Evolutionary conservation across 2,329 filamentous ascomycete species (phyloP).

Genomic region (Talaromyces sp.): DNA sequence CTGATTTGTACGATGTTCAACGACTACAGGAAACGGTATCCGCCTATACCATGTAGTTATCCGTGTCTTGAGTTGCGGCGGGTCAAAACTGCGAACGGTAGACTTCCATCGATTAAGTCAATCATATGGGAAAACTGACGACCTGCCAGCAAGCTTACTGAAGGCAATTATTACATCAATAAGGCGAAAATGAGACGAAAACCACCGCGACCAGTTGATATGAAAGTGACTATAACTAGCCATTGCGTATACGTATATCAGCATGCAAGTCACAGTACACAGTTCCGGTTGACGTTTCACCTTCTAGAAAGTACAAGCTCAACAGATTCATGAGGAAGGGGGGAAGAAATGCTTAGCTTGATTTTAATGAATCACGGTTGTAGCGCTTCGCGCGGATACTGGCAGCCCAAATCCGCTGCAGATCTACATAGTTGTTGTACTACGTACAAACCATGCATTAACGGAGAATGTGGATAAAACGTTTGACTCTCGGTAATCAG

Average conservation of each 20-base stretch:
- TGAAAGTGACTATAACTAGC: not conserved
- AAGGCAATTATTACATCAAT: not conserved
- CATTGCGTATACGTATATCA: not conserved
- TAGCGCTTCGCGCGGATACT: conserved; percentile 2
- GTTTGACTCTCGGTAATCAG: not conserved
- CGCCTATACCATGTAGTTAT: not conserved
- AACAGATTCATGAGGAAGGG: not conserved
- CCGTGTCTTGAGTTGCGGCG: not conserved
- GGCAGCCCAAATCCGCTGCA: not conserved
- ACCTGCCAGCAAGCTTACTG: not conserved
- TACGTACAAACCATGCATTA: not conserved
- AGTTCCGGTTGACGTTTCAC: not conserved
- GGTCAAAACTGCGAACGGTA: not conserved
- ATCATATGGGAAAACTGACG: not conserved
- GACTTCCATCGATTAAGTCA: not conserved
- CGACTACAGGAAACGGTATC: not conserved
- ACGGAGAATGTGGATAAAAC: not conserved
- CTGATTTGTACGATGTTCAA: not conserved
- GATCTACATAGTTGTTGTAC: not conserved
- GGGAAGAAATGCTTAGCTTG: not conserved
- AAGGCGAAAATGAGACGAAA: not conserved
- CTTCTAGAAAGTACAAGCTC: not conserved
- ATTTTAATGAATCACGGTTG: not conserved
- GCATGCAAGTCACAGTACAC: not conserved
- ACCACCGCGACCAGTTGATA: not conserved